phyloP scores from a whole-genome alignment of 257 asterid species.

The Solanum infundibuliforme region DNA sequence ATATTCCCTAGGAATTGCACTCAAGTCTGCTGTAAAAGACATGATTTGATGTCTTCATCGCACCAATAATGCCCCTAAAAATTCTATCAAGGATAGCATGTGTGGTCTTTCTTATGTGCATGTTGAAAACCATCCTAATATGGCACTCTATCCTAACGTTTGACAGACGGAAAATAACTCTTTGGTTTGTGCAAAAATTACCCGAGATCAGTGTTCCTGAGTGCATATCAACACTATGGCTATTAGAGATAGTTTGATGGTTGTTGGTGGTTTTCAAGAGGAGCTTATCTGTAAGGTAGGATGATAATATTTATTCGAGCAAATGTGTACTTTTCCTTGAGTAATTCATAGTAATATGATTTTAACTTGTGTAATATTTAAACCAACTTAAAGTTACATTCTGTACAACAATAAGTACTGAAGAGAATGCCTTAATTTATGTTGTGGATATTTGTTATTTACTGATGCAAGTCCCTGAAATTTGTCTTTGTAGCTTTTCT shows the following conservation, averaged over 20 bases:
- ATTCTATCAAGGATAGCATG: too few relatives aligned
- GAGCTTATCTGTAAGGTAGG: constrained; percentile 81
- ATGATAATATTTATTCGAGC: not conserved
- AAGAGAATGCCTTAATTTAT: constrained; percentile 60
- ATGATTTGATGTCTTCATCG: too few relatives aligned
- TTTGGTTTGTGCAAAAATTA: too few relatives aligned
- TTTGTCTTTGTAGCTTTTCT: not conserved
- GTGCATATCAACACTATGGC: constrained; percentile 75
- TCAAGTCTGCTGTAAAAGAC: too few relatives aligned
- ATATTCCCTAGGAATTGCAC: too few relatives aligned
- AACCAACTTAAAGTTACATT: constrained; percentile 59
- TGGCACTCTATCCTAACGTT: too few relatives aligned
- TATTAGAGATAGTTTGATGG: constrained; percentile 60
- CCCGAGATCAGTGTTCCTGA: constrained; percentile 40
- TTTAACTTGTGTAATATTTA: constrained; percentile 28
- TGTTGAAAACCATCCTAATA: too few relatives aligned
- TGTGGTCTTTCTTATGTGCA: too few relatives aligned
- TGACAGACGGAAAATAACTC: not conserved
- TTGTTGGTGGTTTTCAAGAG: constrained; percentile 68
- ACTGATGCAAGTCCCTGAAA: constrained; percentile 21
- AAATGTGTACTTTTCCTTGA: not conserved
- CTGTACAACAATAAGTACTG: constrained; percentile 51
- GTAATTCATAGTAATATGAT: not conserved
- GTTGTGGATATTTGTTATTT: constrained; percentile 41
- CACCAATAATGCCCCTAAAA: too few relatives aligned